Base-by-base conservation (phyloP, 345 rosid species). In the Firmiana major region DNA sequence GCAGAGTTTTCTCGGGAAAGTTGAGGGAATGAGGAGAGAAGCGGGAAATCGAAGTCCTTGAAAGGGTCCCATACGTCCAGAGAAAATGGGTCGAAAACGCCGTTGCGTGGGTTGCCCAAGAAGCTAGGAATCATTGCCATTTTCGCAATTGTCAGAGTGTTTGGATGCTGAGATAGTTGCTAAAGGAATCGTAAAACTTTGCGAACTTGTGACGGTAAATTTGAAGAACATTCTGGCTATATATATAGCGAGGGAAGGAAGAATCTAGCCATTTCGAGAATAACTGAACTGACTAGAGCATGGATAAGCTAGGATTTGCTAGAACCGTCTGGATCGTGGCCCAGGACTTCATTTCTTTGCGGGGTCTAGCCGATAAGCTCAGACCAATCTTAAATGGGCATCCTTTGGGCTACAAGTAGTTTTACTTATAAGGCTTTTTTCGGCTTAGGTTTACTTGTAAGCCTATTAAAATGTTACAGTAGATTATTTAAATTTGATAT, bases 51-150 rank as follows among this genome's bases (percentile, higher is more conserved):
- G 3, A 60, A 60, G 1, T 55, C 77, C 21, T 59, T 28, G 36
- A 58, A 58, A 7, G 77, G 77, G 19, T 75, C 78, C 78, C 78
- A 62, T 7, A 75, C 2, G 24, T 71, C 75, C 24, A 71, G 12
- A 21, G 75, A 11, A 4, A 71, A 53, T 3, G 63, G 75, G 46
- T 74, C 67, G 51, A 58, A 42, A 2, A 22, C 0, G 77, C 46
- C 58, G 67, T 7, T 24, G n/a, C 78, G 54, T 4, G 59, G 43
- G 3, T 45, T 55, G 36, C 65, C 65, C 1, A 42, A 58, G 40
- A 58, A 6, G 38, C 9, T 58, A 5, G 77, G 77, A 58, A 74
- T 74, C 46, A 54, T 58, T 19, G 77, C 62, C 77, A 74, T 57
- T 34, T 34, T 55, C 1, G 34, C 36, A 4, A 11, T 4, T 2